Percentiles rank a stretch among this genome's conserved stretches.
phyloP scores from a whole-genome alignment of 2,329 filamentous ascomycete genomes.

The Dothistroma pini region DNA sequence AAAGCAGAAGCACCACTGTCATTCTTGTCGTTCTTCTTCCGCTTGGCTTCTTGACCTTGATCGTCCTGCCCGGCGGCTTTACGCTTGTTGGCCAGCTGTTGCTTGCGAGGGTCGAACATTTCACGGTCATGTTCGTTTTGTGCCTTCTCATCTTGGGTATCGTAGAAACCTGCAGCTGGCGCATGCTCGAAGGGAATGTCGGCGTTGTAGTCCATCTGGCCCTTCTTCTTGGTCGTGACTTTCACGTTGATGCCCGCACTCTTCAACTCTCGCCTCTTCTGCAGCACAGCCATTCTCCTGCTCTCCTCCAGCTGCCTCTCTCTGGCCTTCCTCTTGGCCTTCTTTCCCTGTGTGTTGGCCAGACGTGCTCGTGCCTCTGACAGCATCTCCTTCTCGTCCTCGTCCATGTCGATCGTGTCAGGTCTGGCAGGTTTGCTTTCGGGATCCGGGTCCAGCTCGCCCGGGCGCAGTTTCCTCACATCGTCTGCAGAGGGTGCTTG shows the following conservation, averaged over 20 bases:
- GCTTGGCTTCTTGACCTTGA: conserved; percentile 66
- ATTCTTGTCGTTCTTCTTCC: conserved; percentile 78
- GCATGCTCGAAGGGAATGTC: conserved; percentile 98
- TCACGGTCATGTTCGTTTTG: conserved; percentile 80
- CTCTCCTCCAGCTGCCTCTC: conserved; percentile 96
- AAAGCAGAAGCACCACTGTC: conserved; percentile 71
- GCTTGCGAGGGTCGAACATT: conserved; percentile 87
- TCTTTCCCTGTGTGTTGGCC: conserved; percentile 98
- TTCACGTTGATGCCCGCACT: conserved; percentile 99
- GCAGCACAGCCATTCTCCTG: conserved; percentile 78
- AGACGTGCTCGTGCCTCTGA: conserved; percentile 94
- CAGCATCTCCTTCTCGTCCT: conserved; percentile 99
- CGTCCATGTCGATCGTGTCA: conserved; percentile 96
- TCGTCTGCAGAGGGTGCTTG: conserved; percentile 88
- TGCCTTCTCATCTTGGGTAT: conserved; percentile 76
- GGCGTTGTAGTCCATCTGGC: conserved; percentile 99
- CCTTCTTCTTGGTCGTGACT: conserved; percentile 83
- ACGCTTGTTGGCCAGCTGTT: conserved; percentile 85
- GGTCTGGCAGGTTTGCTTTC: conserved; percentile 94
- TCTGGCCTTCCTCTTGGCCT: conserved; percentile 94
- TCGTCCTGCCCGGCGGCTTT: conserved; percentile 90
- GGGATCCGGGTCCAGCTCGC: conserved; percentile 94
- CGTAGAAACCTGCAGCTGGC: conserved; percentile 83
- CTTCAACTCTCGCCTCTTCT: conserved; percentile 95
- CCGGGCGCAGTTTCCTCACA: conserved; percentile 74